A percentile compares a stretch with the other conserved stretches of the same genome.
Conservation (phyloP, 352 stramenopile genomes). For the Pythium monospermum region DNA sequence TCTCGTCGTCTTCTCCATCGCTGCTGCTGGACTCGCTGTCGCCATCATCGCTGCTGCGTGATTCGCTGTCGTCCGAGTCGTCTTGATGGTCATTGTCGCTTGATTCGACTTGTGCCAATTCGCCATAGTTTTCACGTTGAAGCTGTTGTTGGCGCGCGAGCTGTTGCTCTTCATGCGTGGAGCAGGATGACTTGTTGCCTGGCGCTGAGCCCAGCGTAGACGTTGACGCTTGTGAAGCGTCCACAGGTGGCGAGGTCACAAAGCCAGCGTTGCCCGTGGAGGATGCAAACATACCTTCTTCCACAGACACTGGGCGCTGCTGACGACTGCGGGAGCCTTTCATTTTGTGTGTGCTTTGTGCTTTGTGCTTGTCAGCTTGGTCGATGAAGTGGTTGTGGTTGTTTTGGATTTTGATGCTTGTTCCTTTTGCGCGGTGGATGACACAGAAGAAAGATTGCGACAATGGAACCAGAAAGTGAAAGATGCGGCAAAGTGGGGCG, state of each 20-base stretch:
- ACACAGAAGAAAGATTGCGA: too few species aligned
- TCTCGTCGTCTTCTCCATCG: constrained; percentile 7
- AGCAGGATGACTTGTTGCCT: too few species aligned
- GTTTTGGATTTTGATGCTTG: too few species aligned
- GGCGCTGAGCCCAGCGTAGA: background rate
- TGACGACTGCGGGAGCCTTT: constrained; percentile 1
- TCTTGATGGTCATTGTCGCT: constrained; percentile 13
- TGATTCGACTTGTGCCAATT: constrained; percentile 15
- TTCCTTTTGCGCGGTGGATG: too few species aligned
- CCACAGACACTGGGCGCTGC: constrained; percentile 11
- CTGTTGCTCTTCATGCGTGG: constrained; percentile 2
- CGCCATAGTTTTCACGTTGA: constrained; percentile 14
- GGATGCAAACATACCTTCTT: constrained; percentile 17
- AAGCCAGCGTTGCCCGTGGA: constrained; percentile 13
- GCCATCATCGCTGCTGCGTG: constrained; percentile 4
- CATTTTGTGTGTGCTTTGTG: too few species aligned
- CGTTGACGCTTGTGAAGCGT: background rate
- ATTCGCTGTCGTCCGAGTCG: constrained; percentile 1
- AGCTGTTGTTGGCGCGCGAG: constrained; percentile 1
- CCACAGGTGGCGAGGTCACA: constrained; percentile 5
- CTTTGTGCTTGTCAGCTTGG: background rate
- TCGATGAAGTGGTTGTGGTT: background rate
- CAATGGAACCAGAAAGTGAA: too few species aligned
- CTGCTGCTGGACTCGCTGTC: constrained; percentile 23
- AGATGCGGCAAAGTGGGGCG: too few species aligned